Percentiles rank a stretch among this genome's conserved stretches.
Evolutionary conservation across 1,284 basidiomycete genomes (phyloP).

Genomic region (Phellopilus nigrolimitatus): DNA sequence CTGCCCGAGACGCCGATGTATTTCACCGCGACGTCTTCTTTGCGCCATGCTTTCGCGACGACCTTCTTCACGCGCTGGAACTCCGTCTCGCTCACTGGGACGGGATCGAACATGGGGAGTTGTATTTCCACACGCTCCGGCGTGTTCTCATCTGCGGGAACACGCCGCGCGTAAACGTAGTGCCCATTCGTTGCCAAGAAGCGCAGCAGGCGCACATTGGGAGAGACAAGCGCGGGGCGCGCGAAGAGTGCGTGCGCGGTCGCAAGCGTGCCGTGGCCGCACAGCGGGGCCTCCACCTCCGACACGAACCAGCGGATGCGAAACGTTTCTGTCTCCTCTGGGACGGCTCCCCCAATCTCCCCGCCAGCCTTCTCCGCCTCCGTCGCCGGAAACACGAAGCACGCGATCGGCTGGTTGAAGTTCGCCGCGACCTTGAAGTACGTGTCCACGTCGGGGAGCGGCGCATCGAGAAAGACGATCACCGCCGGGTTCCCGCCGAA

Average conservation of each 20-base stretch:
- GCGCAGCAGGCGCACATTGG: slow-evolving; percentile 30
- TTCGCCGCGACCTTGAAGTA: slow-evolving; percentile 37
- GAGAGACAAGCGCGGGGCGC: slow-evolving; percentile 24
- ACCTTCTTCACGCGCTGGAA: slow-evolving; percentile 27
- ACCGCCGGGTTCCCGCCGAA: slow-evolving; percentile 51
- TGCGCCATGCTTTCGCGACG: slow-evolving; percentile 36
- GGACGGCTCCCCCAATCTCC: slow-evolving; percentile 22
- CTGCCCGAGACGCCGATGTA: slow-evolving; percentile 28
- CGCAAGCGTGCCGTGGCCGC: slow-evolving; percentile 50
- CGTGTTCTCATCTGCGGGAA: slow-evolving; percentile 24
- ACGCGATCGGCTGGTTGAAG: slow-evolving; percentile 45
- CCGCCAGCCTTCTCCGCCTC: too few relatives aligned
- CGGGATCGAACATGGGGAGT: slow-evolving; percentile 31
- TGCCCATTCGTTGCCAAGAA: slow-evolving; percentile 31
- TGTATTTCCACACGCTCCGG: slow-evolving; percentile 39
- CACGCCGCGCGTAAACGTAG: slow-evolving; percentile 17
- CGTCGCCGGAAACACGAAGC: slow-evolving; percentile 36
- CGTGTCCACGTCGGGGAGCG: slow-evolving; percentile 26
- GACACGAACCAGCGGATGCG: slow-evolving; percentile 39
- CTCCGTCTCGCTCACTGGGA: slow-evolving; percentile 29
- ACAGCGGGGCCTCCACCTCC: slow-evolving; percentile 34
- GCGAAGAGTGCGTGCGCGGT: slow-evolving; percentile 39
- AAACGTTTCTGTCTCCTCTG: slow-evolving; percentile 27
- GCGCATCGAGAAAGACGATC: slow-evolving; percentile 36
- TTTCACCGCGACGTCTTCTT: slow-evolving; percentile 32